These are phyloP conservation scores for Kodamaea plutei DNA, from an alignment of 1,139 yeast species.

Conservation along the genomic window DNA sequence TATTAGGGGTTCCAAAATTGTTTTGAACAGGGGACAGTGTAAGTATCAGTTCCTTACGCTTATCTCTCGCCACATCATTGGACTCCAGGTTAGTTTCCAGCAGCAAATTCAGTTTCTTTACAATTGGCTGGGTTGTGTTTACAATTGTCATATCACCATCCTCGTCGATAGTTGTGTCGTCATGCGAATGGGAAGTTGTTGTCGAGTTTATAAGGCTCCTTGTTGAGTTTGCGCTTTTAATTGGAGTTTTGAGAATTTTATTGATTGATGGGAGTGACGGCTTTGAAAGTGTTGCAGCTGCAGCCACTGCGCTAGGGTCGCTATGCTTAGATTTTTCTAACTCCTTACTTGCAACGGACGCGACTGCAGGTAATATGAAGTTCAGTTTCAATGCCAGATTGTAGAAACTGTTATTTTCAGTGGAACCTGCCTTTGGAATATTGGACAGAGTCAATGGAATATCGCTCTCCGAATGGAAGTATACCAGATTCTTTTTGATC, in stretches of 20 bases:
- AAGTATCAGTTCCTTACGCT: conserved; percentile 11
- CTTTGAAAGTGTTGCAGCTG: neutral
- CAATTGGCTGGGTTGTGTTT: conserved; percentile 17
- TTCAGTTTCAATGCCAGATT: conserved; percentile 7
- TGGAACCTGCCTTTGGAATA: conserved; percentile 36
- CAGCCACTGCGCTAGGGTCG: neutral
- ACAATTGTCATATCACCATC: conserved; percentile 22
- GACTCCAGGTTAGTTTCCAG: conserved; percentile 4
- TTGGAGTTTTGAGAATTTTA: conserved; percentile 45
- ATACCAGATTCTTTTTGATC: conserved; percentile 29
- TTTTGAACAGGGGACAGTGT: conserved; percentile 31
- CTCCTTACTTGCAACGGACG: conserved; percentile 5
- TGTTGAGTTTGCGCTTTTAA: conserved; percentile 28
- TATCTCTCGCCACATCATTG: conserved; percentile 2
- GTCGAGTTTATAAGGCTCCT: conserved; percentile 20
- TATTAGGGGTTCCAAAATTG: conserved; percentile 50
- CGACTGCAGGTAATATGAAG: conserved; percentile 6
- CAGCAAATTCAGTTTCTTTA: conserved; percentile 7
- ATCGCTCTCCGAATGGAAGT: conserved; percentile 15
- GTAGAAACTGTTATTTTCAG: conserved; percentile 2
- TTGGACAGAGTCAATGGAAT: conserved; percentile 9
- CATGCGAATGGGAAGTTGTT: conserved; percentile 16
- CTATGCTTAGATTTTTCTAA: neutral
- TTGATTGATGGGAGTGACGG: conserved; percentile 35
- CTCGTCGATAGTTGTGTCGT: conserved; percentile 37